A percentile compares a stretch with the other conserved stretches of the same genome.
Conservation (phyloP, 2,329 filamentous ascomycete genomes). For the Apiospora malaysiana region DNA sequence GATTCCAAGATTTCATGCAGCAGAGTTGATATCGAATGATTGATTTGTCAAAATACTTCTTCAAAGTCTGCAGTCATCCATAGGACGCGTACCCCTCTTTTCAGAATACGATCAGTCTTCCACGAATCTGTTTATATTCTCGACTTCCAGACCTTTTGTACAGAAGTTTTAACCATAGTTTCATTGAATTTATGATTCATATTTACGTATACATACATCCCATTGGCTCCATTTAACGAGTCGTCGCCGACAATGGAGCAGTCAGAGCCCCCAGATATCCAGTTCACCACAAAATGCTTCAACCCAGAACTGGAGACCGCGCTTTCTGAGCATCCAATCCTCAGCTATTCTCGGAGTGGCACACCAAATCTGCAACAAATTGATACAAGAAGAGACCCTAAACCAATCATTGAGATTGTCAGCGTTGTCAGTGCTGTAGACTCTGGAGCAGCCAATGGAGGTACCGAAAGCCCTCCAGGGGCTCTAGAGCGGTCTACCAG, state of each 20-base stretch:
- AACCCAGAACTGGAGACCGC: not conserved
- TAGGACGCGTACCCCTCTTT: not conserved
- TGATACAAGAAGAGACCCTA: not conserved
- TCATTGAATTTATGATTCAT: not conserved
- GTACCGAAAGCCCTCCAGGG: accelerated
- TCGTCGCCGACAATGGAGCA: not conserved
- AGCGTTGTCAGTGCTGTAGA: not conserved
- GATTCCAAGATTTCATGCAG: not conserved
- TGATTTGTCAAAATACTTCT: not conserved
- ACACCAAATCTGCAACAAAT: not conserved
- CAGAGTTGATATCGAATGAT: not conserved
- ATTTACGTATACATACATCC: not conserved
- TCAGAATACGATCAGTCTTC: not conserved
- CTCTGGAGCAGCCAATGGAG: no score
- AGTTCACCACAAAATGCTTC: slow-evolving; percentile 3
- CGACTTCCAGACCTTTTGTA: not conserved
- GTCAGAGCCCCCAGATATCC: not conserved
- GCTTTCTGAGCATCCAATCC: not conserved
- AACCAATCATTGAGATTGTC: not conserved
- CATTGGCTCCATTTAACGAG: not conserved
- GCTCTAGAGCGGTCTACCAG: not conserved
- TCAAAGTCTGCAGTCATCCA: not conserved
- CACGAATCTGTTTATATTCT: not conserved
- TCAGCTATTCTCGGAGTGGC: not conserved
- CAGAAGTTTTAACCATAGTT: no score